These are phyloP conservation scores for Alternaria ventricosa DNA, from an alignment of 2,329 filamentous ascomycete species.

Conservation along the genomic window DNA sequence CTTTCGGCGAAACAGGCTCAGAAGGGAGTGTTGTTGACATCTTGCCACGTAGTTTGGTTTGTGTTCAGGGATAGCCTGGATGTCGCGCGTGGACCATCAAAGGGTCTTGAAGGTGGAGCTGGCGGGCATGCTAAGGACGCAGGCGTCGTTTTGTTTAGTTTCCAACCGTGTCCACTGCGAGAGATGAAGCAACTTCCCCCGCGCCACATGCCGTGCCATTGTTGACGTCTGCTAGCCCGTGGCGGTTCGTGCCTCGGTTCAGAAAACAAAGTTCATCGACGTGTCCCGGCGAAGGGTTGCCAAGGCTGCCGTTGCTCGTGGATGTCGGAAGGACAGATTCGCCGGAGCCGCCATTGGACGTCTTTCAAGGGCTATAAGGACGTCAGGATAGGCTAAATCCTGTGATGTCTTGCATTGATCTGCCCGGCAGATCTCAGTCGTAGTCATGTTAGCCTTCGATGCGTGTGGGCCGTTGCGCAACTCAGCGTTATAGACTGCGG, in stretches of 20 bases:
- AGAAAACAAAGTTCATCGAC: background rate
- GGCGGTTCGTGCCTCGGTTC: slow-evolving; percentile 9
- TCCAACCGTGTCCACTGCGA: background rate
- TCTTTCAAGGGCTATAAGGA: background rate
- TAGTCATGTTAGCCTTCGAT: background rate
- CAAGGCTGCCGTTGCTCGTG: background rate
- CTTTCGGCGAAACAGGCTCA: slow-evolving; percentile 43
- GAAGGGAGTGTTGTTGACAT: slow-evolving; percentile 33
- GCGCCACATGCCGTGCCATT: slow-evolving; percentile 2
- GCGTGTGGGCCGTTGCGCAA: background rate
- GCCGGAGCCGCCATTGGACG: background rate
- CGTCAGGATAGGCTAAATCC: background rate
- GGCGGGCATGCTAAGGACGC: background rate
- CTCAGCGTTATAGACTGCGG: background rate
- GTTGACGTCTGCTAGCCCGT: background rate
- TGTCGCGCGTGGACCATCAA: background rate
- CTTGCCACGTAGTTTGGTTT: slow-evolving; percentile 11
- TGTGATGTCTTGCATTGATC: slow-evolving; percentile 2
- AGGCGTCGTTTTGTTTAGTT: slow-evolving; percentile 3
- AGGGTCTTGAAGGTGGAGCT: slow-evolving; percentile 7
- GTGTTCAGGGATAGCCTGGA: slow-evolving; percentile 10
- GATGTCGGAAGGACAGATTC: slow-evolving; percentile 1
- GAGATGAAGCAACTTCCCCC: background rate
- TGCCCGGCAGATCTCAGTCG: background rate
- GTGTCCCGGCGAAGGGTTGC: background rate